phyloP scores from a whole-genome alignment of 2,329 filamentous ascomycete genomes.

The Westerdykella sp. region DNA sequence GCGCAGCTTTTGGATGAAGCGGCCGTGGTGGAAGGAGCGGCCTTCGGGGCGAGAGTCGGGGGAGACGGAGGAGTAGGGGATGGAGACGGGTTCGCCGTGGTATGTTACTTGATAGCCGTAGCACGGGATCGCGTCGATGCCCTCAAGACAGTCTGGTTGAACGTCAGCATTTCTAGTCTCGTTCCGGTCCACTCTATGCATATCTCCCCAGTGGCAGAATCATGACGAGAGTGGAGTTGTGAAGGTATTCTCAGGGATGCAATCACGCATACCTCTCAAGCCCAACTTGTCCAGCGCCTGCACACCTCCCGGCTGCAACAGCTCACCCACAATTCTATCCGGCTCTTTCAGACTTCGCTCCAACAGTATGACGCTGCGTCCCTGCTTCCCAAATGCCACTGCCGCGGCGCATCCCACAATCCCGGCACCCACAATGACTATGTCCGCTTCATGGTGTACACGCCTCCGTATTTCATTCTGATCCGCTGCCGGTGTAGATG shows the following conservation, averaged over 20 bases:
- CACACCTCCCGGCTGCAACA: slow-evolving; percentile 89
- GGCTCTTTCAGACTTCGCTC: slow-evolving; percentile 88
- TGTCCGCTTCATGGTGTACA: slow-evolving; percentile 62
- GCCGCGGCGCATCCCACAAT: slow-evolving; percentile 84
- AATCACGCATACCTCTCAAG: slow-evolving; percentile 43
- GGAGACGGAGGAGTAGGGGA: slow-evolving; percentile 57
- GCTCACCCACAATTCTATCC: slow-evolving; percentile 90
- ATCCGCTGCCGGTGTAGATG: slow-evolving; percentile 14
- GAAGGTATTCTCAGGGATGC: background rate
- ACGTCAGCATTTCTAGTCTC: background rate
- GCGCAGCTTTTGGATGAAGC: slow-evolving; percentile 80
- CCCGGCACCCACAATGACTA: slow-evolving; percentile 88
- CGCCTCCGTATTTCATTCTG: slow-evolving; percentile 43
- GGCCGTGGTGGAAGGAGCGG: slow-evolving; percentile 84
- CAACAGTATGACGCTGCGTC: slow-evolving; percentile 81
- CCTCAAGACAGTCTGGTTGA: slow-evolving; percentile 65
- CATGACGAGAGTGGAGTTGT: no score
- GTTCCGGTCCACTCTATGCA: no score
- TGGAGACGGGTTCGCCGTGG: slow-evolving; percentile 63
- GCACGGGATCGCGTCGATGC: slow-evolving; percentile 77
- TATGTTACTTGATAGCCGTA: slow-evolving; percentile 86
- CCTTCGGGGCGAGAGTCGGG: slow-evolving; percentile 54
- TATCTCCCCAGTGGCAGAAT: no score
- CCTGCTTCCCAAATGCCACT: slow-evolving; percentile 78
- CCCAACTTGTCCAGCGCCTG: slow-evolving; percentile 74